These are phyloP conservation scores for Microbotryum violaceum DNA, from an alignment of 1,284 basidiomycete species.

Conservation along the genomic window DNA sequence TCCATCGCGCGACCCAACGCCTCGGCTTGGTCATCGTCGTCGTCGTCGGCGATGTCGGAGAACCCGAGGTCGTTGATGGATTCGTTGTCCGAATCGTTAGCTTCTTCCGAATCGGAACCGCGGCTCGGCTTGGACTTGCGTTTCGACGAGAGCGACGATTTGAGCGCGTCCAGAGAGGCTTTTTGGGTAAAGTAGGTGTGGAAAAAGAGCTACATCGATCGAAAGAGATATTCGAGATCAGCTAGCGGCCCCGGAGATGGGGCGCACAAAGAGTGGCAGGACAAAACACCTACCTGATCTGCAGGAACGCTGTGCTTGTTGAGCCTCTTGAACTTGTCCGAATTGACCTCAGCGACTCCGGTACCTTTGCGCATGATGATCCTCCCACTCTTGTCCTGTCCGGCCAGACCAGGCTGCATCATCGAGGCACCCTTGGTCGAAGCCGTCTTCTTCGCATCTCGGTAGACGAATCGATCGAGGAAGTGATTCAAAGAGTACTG, in stretches of 20 bases:
- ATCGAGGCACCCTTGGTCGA: conserved; percentile 66
- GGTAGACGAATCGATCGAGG: conserved; percentile 83
- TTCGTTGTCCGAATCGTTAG: conserved; percentile 25
- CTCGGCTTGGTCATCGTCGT: conserved; percentile 41
- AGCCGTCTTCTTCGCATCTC: conserved; percentile 82
- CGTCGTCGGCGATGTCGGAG: conserved; percentile 34
- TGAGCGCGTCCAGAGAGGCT: conserved; percentile 26
- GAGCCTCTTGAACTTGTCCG: conserved; percentile 67
- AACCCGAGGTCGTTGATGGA: conserved; percentile 22
- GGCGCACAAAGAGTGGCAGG: neutral
- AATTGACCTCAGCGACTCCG: conserved; percentile 57
- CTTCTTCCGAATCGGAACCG: conserved; percentile 38
- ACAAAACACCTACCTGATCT: conserved; percentile 57
- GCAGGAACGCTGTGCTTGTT: conserved; percentile 69
- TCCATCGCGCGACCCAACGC: conserved; percentile 25
- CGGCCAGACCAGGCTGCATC: conserved; percentile 85
- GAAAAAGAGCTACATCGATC: conserved; percentile 54
- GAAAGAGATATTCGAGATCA: neutral
- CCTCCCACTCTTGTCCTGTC: conserved; percentile 51
- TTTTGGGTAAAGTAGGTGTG: conserved; percentile 46
- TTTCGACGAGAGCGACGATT: conserved; percentile 25
- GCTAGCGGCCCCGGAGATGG: too few species aligned
- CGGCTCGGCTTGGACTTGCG: conserved; percentile 35
- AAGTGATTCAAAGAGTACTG: conserved; percentile 90
- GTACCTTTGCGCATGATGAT: conserved; percentile 65